Evolutionary conservation across 306 rosid species (phyloP).

Genomic region (Cicer cuneatum): DNA sequence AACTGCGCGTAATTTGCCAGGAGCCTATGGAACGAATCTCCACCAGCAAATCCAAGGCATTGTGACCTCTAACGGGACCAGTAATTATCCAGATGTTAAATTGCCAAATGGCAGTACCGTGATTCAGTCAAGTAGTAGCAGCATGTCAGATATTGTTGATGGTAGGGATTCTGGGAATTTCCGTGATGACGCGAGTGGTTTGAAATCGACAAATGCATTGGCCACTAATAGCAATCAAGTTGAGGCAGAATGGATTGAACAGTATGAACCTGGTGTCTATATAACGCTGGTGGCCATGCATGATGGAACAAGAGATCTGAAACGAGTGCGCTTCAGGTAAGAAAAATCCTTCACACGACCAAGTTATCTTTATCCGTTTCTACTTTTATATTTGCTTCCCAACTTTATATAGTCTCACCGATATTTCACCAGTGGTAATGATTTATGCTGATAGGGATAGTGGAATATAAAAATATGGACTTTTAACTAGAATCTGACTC

Average conservation of each 20-base stretch:
- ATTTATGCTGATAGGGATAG: background rate
- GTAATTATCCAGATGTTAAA: constrained; percentile 48
- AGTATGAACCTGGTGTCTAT: constrained; percentile 96
- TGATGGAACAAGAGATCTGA: constrained; percentile 89
- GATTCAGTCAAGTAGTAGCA: constrained; percentile 54
- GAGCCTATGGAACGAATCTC: constrained; percentile 53
- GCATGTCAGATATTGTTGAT: constrained; percentile 60
- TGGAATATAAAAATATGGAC: background rate
- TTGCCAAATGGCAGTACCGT: constrained; percentile 56
- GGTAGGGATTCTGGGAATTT: constrained; percentile 68
- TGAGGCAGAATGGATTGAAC: constrained; percentile 98
- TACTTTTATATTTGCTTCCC: background rate
- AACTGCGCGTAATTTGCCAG: constrained; percentile 53
- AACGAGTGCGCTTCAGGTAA: constrained; percentile 99
- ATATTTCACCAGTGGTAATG: constrained; percentile 4
- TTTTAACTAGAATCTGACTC: constrained; percentile 1
- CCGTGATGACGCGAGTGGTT: constrained; percentile 63
- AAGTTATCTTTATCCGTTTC: constrained; percentile 6
- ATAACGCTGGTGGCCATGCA: constrained; percentile 89
- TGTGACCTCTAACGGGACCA: constrained; percentile 54
- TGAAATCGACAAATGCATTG: constrained; percentile 50
- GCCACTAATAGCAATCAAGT: constrained; percentile 60
- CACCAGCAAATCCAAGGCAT: constrained; percentile 51
- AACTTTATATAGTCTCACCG: background rate
- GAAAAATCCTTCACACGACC: constrained; percentile 4